Evolutionary conservation across 495 filamentous ascomycete genomes (phyloP).

Genomic region (Letharia columbiana): DNA sequence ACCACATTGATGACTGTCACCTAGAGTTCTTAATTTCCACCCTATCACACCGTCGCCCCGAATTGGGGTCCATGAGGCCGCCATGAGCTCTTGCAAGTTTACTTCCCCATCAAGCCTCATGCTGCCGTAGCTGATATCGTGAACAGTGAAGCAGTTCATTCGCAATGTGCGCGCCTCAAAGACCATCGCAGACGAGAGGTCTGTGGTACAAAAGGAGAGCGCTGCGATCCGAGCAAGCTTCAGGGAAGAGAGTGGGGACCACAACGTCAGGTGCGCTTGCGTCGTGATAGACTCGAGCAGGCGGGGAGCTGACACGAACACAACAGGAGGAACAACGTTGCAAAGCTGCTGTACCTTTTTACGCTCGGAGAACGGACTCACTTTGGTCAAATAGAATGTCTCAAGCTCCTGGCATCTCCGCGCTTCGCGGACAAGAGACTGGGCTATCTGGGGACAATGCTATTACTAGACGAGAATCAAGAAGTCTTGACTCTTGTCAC

Average conservation of each 20-base stretch:
- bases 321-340: constrained; percentile 96
- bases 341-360: constrained; percentile 95
- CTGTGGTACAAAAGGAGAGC: constrained; percentile 97
- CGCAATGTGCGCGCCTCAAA: constrained; percentile 96
- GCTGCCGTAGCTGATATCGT: constrained; percentile 15
- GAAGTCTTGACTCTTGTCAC: constrained; percentile 95
- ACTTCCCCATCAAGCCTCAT: constrained; percentile 21
- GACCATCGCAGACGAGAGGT: constrained; percentile 96
- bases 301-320: constrained; percentile 12
- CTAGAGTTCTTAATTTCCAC: not conserved
- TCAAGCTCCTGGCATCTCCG: constrained; percentile 92
- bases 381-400: constrained; percentile 98
- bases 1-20: not conserved
- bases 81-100: constrained; percentile 60
- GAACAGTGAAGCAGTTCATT: constrained; percentile 95
- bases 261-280: constrained; percentile 65
- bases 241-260: constrained; percentile 89
- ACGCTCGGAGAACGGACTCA: constrained; percentile 97
- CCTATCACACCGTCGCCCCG: not conserved
- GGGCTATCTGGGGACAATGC: constrained; percentile 92
- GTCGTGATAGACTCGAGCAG: constrained; percentile 6
- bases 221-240: constrained; percentile 95
- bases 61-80: constrained; percentile 29
- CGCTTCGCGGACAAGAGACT: constrained; percentile 96
- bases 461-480: constrained; percentile 95